Conservation (phyloP, 2,329 filamentous ascomycete genomes). For the Penicillium sp. region DNA sequence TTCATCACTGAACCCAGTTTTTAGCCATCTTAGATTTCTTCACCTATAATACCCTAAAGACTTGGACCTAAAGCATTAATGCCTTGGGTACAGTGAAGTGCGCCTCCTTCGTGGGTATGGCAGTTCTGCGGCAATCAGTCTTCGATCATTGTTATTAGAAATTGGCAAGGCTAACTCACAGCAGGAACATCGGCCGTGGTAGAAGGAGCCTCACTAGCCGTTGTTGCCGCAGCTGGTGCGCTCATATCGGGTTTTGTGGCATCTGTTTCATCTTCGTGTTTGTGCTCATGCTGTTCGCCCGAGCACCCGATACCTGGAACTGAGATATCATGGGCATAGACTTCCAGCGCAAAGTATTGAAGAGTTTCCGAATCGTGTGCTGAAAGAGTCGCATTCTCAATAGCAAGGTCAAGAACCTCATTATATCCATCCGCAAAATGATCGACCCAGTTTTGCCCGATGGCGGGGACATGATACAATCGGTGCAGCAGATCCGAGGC, state of each 20-base stretch:
- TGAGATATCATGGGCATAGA: slow-evolving; percentile 69
- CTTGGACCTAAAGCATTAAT: no score
- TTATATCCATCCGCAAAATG: slow-evolving; percentile 68
- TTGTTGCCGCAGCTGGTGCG: slow-evolving; percentile 19
- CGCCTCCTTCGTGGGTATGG: slow-evolving; percentile 51
- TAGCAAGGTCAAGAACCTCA: slow-evolving; percentile 60
- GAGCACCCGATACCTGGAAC: slow-evolving; percentile 67
- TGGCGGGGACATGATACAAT: slow-evolving; percentile 65
- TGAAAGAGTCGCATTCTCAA: slow-evolving; percentile 56
- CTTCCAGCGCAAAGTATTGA: slow-evolving; percentile 71
- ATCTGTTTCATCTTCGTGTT: slow-evolving; percentile 11
- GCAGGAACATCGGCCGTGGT: slow-evolving; percentile 32
- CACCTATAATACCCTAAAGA: background rate
- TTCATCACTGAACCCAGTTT: no score
- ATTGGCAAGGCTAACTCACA: slow-evolving; percentile 28
- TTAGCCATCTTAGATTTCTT: background rate
- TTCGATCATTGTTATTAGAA: background rate
- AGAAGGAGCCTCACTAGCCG: slow-evolving; percentile 21
- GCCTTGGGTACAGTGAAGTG: slow-evolving; percentile 46
- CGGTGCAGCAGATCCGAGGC: slow-evolving; percentile 71
- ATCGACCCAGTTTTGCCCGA: slow-evolving; percentile 66
- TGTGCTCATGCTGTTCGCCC: slow-evolving; percentile 44
- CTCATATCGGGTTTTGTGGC: slow-evolving; percentile 11
- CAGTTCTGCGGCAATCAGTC: slow-evolving; percentile 41
- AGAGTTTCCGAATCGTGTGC: slow-evolving; percentile 66